Base-by-base conservation (phyloP, 495 filamentous ascomycete species). In the Aspergillus olivimuriae region DNA sequence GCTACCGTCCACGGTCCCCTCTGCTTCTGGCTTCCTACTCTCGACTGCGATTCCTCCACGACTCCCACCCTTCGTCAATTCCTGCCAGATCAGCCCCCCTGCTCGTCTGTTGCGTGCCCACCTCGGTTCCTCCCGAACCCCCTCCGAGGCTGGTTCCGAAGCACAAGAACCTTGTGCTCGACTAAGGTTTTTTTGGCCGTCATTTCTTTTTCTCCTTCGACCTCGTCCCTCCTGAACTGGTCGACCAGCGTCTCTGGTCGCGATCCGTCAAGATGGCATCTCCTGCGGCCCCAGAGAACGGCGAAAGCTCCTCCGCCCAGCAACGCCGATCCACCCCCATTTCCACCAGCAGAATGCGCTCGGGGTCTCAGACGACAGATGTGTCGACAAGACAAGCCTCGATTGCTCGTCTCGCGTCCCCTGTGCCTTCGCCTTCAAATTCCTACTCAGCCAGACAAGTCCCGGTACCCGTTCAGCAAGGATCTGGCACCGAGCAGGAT, bases 371-470 rank as follows among this genome's bases (percentile, higher is more conserved):
- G 37, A 53, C 56, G 18, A 48, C 63, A 21, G 71, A 72, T 9
- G 71, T 76, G n/a, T 60, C 72, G 11, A 69, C 68, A 44, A 73
- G 86, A 63, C 79, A 79, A 30, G 73, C 79, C 35, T 82, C 82
- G 4, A 88, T 77, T 42, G 85, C 85, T 23, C 78, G 86, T 45
- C 69, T 90, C 16, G 82, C 82, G 18, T 85, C 84, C 2, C 84
- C 86, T 4, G 63, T 86, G 5, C 75, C 77, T 21, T 79, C 80
- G 26, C 58, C 59, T 21, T 66, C 72, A 6, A 65, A 56, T 23
- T 73, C 78, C 15, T 61, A 72, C 20, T 62, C 71, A 1, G 47
- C 70, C 56, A 34, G 66, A 45, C 73, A 73, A 45, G 28, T 58
- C 16, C 52, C 60, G 26, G 60, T 58, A 38, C 67, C 57, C 16